These are phyloP conservation scores for Tolypocladium tropicale DNA, from an alignment of 2,329 filamentous ascomycete species.

Conservation along the genomic window DNA sequence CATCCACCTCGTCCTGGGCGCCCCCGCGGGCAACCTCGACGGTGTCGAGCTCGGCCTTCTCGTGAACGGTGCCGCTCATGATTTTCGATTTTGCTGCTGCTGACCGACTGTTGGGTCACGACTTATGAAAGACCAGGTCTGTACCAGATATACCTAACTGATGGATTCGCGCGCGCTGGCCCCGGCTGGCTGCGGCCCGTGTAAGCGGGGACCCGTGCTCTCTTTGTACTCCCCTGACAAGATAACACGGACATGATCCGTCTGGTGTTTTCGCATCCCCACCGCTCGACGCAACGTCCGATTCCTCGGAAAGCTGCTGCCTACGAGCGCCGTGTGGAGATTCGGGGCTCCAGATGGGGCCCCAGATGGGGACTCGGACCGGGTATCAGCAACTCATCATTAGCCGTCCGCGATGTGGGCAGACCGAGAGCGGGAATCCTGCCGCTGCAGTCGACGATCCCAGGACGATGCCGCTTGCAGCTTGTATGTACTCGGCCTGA, in stretches of 20 bases:
- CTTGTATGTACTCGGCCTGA: neutral
- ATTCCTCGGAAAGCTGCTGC: neutral
- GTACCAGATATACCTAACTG: no score
- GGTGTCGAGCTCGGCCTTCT: constrained; percentile 22
- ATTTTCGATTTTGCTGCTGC: neutral
- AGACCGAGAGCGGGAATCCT: neutral
- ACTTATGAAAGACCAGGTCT: no score
- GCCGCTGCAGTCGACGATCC: neutral
- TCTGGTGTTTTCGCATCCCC: neutral
- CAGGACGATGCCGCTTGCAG: neutral
- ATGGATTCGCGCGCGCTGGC: no score
- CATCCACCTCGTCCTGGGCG: constrained; percentile 25
- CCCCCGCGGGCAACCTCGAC: constrained; percentile 24
- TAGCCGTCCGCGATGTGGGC: neutral
- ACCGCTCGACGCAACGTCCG: neutral
- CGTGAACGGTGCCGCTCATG: neutral
- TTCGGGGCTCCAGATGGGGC: constrained; percentile 5
- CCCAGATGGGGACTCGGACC: neutral
- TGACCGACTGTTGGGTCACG: neutral
- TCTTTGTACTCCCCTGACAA: neutral
- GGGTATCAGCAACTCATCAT: neutral
- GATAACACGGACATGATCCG: neutral
- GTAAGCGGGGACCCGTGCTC: neutral
- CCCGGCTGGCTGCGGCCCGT: no score
- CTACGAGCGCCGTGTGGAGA: neutral